phyloP scores from a whole-genome alignment of 2,329 filamentous ascomycete genomes.

The Epichloe hybrida region DNA sequence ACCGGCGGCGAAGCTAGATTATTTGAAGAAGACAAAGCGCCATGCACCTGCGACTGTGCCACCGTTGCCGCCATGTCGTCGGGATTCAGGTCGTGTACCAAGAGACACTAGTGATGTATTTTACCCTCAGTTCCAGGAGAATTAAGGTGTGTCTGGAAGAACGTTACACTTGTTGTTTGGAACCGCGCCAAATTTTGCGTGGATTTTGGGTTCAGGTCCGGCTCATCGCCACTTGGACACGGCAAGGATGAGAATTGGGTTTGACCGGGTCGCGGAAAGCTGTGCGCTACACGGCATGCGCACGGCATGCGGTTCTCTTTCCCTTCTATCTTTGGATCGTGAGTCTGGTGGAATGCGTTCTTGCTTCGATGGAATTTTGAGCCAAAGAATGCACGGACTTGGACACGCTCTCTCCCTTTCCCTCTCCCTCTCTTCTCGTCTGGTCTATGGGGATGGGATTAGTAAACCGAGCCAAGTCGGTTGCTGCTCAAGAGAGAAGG shows the following conservation, averaged over 20 bases:
- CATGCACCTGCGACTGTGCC: constrained; percentile 17
- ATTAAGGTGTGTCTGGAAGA: too few species aligned
- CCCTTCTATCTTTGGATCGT: too few species aligned
- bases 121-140: background rate
- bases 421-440: too few species aligned
- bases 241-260: background rate
- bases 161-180: background rate
- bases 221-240: constrained; percentile 1
- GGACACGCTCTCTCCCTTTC: too few species aligned
- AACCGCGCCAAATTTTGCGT: background rate
- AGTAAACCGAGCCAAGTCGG: too few species aligned
- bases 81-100: background rate
- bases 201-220: constrained; percentile 3
- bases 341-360: too few species aligned
- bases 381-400: too few species aligned
- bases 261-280: background rate
- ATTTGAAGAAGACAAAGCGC: constrained; percentile 6
- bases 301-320: background rate
- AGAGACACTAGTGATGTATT: background rate
- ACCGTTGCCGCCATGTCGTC: constrained; percentile 19
- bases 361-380: too few species aligned
- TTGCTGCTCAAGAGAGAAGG: too few species aligned
- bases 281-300: background rate
- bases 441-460: too few species aligned
- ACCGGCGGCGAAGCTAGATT: constrained; percentile 7